Evolutionary conservation across 2,329 filamentous ascomycete species (phyloP).

Genomic region (Clarireedia sp.): DNA sequence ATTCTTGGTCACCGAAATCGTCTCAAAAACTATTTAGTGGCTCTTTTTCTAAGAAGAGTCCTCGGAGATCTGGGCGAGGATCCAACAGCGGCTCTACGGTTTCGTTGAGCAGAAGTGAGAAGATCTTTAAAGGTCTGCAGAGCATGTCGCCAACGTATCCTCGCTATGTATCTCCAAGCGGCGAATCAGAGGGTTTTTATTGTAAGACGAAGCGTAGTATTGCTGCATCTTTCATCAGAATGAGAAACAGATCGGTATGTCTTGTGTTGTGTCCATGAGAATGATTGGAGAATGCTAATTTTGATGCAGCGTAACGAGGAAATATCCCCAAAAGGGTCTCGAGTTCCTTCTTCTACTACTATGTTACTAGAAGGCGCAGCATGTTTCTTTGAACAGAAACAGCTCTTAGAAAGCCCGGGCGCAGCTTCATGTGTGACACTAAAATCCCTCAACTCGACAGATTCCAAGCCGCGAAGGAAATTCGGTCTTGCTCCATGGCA

Average conservation of each 20-base stretch:
- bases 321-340: neutral
- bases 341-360: slow-evolving; percentile 14
- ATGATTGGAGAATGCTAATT: neutral
- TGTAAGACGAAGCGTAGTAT: slow-evolving; percentile 22
- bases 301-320: neutral
- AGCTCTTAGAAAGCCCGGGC: neutral
- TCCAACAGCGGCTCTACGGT: neutral
- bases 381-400: slow-evolving; percentile 15
- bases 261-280: neutral
- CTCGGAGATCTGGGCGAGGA: neutral
- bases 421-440: neutral
- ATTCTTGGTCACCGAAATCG: slow-evolving; percentile 5
- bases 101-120: neutral
- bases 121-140: slow-evolving; percentile 5
- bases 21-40: neutral
- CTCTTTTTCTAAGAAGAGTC: slow-evolving; percentile 4
- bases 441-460: slow-evolving; percentile 10
- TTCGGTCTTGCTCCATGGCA: slow-evolving; percentile 30
- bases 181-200: slow-evolving; percentile 16
- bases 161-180: slow-evolving; percentile 8
- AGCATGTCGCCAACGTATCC: slow-evolving; percentile 10
- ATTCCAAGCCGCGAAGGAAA: slow-evolving; percentile 12
- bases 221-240: slow-evolving; percentile 9
- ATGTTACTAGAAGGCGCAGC: slow-evolving; percentile 20
- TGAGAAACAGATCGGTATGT: slow-evolving; percentile 11